phyloP scores from a whole-genome alignment of 2,329 filamentous ascomycete genomes.

The Ramularia endophylla region DNA sequence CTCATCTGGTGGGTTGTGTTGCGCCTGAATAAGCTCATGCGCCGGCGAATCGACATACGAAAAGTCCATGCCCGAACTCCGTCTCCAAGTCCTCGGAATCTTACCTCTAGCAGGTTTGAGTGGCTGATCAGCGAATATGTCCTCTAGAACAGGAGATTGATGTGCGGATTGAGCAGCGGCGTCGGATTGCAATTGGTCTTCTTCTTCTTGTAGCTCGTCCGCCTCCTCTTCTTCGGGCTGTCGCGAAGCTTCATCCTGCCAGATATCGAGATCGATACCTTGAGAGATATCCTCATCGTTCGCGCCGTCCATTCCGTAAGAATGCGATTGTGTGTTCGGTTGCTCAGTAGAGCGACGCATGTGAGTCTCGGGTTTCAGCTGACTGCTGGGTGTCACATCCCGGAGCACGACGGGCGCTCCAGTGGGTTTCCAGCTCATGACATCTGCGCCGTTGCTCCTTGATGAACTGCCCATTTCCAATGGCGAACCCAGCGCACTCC shows the following conservation, averaged over 20 bases:
- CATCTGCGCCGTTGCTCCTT: slow-evolving; percentile 6
- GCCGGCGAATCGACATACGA: slow-evolving; percentile 35
- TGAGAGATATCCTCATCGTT: no score
- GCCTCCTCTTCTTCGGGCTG: slow-evolving; percentile 18
- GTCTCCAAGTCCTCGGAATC: slow-evolving; percentile 38
- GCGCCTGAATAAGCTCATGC: slow-evolving; percentile 8
- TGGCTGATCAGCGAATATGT: slow-evolving; percentile 31
- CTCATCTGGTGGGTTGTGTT: not conserved
- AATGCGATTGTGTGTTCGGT: no score
- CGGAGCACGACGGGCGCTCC: not conserved
- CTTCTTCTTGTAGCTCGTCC: slow-evolving; percentile 2
- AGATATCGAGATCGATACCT: slow-evolving; percentile 33
- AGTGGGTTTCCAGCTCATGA: slow-evolving; percentile 24
- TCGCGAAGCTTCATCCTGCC: slow-evolving; percentile 44
- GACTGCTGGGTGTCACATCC: no score
- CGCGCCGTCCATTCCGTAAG: no score
- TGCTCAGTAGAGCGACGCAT: no score
- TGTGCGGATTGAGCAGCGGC: not conserved
- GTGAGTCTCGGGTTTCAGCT: no score
- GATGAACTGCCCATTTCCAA: no score
- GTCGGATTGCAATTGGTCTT: not conserved
- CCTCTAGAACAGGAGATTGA: slow-evolving; percentile 19
- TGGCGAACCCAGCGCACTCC: no score
- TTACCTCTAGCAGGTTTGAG: slow-evolving; percentile 34
- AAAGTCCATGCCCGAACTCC: slow-evolving; percentile 34